Evolutionary conservation across 192 early-diverging fungal genomes (phyloP).

Genomic region (Podila clonocystis): DNA sequence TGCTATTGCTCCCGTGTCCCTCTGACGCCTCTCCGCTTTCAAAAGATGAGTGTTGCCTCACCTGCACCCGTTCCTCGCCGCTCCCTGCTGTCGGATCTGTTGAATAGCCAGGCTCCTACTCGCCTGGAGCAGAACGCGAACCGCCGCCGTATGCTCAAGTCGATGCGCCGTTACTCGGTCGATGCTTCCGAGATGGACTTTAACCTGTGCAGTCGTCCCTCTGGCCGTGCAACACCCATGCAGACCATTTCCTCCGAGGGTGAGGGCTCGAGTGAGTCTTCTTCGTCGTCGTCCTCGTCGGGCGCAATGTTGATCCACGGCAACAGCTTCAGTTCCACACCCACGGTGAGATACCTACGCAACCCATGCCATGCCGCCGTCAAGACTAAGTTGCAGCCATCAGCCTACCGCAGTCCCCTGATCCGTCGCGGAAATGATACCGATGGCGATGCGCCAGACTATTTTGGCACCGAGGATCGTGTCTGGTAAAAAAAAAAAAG

Average conservation of each 20-base stretch:
- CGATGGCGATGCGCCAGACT: conserved; percentile 35
- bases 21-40: conserved; percentile 11
- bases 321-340: conserved; percentile 25
- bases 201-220: conserved; percentile 25
- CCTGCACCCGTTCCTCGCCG: conserved; percentile 19
- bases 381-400: conserved; percentile 46
- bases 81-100: conserved; percentile 40
- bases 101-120: conserved; percentile 33
- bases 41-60: conserved; percentile 28
- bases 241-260: conserved; percentile 28
- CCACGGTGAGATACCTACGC: conserved; percentile 40
- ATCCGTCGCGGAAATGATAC: conserved; percentile 15
- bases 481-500: conserved; percentile 32
- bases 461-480: conserved; percentile 45
- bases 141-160: conserved; percentile 49
- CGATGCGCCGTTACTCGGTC: conserved; percentile 48
- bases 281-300: conserved; percentile 1
- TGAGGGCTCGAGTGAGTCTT: neutral
- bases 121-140: conserved; percentile 46
- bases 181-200: conserved; percentile 49
- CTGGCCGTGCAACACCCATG: conserved; percentile 20
- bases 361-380: conserved; percentile 46
- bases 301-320: conserved; percentile 10
- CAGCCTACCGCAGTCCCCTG: conserved; percentile 27
- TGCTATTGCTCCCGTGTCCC: neutral